Conservation (phyloP, 1,139 yeast genomes). For the Meyerozyma sp. region DNA sequence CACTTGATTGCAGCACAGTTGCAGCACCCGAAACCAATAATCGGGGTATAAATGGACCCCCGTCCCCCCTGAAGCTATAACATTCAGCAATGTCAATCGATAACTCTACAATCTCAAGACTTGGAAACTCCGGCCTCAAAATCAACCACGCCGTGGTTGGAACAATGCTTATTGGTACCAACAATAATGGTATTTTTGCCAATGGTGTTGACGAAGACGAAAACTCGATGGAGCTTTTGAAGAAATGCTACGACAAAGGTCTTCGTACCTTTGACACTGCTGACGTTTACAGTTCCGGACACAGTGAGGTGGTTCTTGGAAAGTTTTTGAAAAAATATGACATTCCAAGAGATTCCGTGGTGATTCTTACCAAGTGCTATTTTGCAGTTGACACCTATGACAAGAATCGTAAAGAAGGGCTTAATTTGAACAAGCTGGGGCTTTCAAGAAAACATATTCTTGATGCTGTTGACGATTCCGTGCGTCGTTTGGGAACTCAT, state of each 20-base stretch:
- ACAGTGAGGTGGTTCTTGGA: constrained; percentile 35
- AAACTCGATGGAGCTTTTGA: neutral
- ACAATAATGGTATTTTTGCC: neutral
- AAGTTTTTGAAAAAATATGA: constrained; percentile 36
- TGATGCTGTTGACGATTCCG: constrained; percentile 45
- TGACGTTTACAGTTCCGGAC: constrained; percentile 42
- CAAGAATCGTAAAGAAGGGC: neutral
- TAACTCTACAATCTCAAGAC: neutral
- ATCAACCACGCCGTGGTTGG: constrained; percentile 2
- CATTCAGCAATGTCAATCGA: no score
- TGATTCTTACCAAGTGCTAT: constrained; percentile 20
- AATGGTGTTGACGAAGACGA: neutral
- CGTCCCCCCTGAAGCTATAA: no score
- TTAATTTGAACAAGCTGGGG: constrained; percentile 23
- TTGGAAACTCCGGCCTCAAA: neutral
- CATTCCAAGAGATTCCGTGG: constrained; percentile 41
- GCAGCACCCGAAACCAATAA: no score
- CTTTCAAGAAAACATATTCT: constrained; percentile 51
- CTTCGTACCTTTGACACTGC: constrained; percentile 54
- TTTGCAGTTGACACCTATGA: neutral
- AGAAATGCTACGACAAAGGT: constrained; percentile 42
- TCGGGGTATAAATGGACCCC: no score
- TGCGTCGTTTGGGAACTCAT: constrained; percentile 48
- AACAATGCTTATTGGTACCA: neutral
- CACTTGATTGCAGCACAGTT: no score